Conservation (phyloP, 139 green algal species). For the Zygnema cylindricum region DNA sequence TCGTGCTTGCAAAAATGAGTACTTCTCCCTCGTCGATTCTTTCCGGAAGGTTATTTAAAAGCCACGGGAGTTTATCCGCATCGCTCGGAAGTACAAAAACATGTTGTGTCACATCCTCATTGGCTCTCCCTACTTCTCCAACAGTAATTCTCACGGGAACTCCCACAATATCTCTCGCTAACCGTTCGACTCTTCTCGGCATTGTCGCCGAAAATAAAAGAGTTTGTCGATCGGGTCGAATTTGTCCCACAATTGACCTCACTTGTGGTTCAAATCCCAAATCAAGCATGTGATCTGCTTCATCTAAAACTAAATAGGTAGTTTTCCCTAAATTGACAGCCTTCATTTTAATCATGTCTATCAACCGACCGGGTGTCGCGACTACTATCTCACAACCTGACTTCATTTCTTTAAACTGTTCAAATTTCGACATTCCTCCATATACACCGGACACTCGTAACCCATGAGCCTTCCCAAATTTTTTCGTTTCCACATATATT, state of each 20-base stretch:
- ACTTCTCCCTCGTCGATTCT: conserved; percentile 88
- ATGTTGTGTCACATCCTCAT: conserved; percentile 78
- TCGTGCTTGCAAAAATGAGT: conserved; percentile 87
- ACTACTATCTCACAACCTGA: conserved; percentile 81
- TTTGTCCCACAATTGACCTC: conserved; percentile 83
- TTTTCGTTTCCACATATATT: conserved; percentile 75
- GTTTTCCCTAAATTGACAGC: conserved; percentile 70
- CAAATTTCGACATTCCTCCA: conserved; percentile 89
- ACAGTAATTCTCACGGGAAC: conserved; percentile 74
- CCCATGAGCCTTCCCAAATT: conserved; percentile 65
- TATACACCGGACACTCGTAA: conserved; percentile 72
- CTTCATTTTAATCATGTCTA: conserved; percentile 68
- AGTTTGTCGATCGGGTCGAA: conserved; percentile 87
- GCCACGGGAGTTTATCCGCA: conserved; percentile 78
- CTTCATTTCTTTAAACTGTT: conserved; percentile 93
- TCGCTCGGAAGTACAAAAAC: conserved; percentile 76
- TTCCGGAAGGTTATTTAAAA: conserved; percentile 69
- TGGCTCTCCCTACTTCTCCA: conserved; percentile 70
- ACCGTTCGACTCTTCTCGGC: conserved; percentile 79
- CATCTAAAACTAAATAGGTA: conserved; percentile 94
- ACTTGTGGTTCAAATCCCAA: conserved; percentile 86
- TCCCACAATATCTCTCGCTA: conserved; percentile 79
- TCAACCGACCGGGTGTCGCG: conserved; percentile 78
- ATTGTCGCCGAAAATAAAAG: conserved; percentile 94
- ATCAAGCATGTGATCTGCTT: conserved; percentile 98